These are phyloP conservation scores for Penicillium sp. DNA, from an alignment of 2,329 filamentous ascomycete species.

Conservation along the genomic window DNA sequence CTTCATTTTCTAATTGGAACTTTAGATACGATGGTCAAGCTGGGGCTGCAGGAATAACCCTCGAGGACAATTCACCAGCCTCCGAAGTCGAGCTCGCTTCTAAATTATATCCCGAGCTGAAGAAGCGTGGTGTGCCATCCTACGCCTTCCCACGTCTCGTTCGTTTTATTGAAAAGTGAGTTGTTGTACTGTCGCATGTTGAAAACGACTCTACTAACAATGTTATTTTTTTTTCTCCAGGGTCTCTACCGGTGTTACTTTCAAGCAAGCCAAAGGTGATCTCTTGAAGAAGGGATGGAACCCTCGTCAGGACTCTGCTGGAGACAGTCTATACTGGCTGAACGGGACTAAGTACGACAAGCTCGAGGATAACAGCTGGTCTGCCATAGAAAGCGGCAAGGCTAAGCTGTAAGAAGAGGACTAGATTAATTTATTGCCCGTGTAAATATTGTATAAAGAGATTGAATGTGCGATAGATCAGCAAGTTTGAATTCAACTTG, in stretches of 20 bases:
- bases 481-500: too few species aligned
- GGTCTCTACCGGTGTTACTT: slow-evolving; percentile 53
- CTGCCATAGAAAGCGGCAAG: slow-evolving; percentile 45
- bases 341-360: slow-evolving; percentile 45
- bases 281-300: slow-evolving; percentile 50
- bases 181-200: neutral
- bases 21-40: slow-evolving; percentile 55
- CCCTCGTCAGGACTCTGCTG: slow-evolving; percentile 34
- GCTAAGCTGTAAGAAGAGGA: slow-evolving; percentile 44
- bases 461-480: neutral
- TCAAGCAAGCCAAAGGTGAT: slow-evolving; percentile 55
- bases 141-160: slow-evolving; percentile 55
- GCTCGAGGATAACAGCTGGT: slow-evolving; percentile 45
- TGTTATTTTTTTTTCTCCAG: slow-evolving; percentile 18
- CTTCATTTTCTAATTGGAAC: neutral
- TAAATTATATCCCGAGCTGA: slow-evolving; percentile 43
- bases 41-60: slow-evolving; percentile 52
- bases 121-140: slow-evolving; percentile 50
- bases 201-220: neutral
- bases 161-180: slow-evolving; percentile 51
- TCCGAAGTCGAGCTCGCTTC: slow-evolving; percentile 43
- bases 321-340: slow-evolving; percentile 51
- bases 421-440: neutral
- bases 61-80: slow-evolving; percentile 36
- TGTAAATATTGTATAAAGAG: neutral